phyloP scores from a whole-genome alignment of 2,329 filamentous ascomycete species.

The Fusarium falciforme region DNA sequence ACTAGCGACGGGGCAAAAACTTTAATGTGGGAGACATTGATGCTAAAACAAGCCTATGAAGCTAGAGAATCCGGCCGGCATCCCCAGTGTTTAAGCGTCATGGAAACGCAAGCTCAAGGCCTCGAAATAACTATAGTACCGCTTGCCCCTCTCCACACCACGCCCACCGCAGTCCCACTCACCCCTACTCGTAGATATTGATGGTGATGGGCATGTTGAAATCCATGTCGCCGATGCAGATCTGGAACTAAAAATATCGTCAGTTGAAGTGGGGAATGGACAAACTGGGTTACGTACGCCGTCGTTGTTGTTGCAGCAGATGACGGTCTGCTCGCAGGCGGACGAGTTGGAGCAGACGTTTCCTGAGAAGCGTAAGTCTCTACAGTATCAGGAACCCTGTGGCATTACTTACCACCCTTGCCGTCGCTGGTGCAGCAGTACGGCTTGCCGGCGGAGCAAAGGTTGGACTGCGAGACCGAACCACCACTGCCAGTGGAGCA shows the following conservation, averaged over 20 bases:
- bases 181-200: conserved; percentile 21
- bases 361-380: neutral
- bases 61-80: neutral
- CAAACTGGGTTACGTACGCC: conserved; percentile 13
- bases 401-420: conserved; percentile 18
- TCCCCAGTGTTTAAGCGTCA: neutral
- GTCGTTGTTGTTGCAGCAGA: conserved; percentile 43
- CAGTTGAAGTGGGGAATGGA: rapidly evolving
- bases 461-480: conserved; percentile 5
- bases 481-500: neutral
- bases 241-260: conserved; percentile 31
- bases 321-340: conserved; percentile 27
- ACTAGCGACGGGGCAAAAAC: neutral
- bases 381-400: neutral
- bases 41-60: neutral
- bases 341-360: conserved; percentile 31
- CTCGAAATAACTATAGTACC: neutral
- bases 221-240: conserved; percentile 38
- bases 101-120: neutral
- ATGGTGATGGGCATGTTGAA: conserved; percentile 40
- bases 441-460: conserved; percentile 23
- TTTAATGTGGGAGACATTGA: neutral
- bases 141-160: neutral
- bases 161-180: neutral
- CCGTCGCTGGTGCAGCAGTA: conserved; percentile 32